These are phyloP conservation scores for Ustilago crameri DNA, from an alignment of 1,284 basidiomycete genomes.

Conservation along the genomic window DNA sequence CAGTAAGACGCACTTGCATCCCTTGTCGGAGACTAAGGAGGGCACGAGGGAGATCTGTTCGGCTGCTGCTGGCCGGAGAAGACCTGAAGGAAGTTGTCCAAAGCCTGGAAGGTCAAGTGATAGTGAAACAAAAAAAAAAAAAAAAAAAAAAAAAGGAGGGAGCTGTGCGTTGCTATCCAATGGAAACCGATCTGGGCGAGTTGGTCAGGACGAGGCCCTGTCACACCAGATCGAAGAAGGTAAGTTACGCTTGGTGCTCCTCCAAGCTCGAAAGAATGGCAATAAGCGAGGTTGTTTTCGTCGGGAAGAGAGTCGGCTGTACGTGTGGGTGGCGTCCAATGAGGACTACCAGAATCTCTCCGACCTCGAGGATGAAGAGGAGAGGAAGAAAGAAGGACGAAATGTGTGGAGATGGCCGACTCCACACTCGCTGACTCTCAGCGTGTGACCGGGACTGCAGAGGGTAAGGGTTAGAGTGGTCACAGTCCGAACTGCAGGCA, in stretches of 20 bases:
- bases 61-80: neutral
- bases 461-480: neutral
- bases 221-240: constrained; percentile 2
- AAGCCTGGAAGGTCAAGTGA: no score
- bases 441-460: neutral
- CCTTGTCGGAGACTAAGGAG: neutral
- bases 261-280: neutral
- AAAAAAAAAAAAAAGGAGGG: no score
- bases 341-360: constrained; percentile 10
- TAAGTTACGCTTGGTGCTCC: neutral
- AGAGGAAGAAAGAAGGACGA: constrained; percentile 1
- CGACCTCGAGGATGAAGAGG: constrained; percentile 18
- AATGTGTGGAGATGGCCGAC: neutral
- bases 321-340: neutral
- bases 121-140: no score
- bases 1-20: neutral
- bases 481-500: neutral
- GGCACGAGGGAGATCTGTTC: neutral
- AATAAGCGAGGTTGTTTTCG: neutral
- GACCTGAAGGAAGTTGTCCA: no score
- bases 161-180: no score
- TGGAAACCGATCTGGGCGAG: constrained; percentile 7
- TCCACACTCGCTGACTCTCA: constrained; percentile 9
- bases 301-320: no score
- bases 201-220: constrained; percentile 1